phyloP scores from a whole-genome alignment of 768 basidiomycete genomes.

The Suillus placidus region DNA sequence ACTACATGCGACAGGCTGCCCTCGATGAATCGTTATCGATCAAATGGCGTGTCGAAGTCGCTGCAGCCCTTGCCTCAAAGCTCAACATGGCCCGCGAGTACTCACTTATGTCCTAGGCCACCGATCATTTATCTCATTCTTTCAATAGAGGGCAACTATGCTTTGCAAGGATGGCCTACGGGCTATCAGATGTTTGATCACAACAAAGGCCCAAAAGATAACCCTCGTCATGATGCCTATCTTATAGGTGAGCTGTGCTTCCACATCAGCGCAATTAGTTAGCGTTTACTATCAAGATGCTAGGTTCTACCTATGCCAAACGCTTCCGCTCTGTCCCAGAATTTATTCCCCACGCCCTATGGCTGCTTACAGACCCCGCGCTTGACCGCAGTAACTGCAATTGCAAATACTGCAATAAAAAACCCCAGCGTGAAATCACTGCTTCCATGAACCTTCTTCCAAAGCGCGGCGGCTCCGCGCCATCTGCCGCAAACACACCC shows the following conservation, averaged over 20 bases:
- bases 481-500: slow-evolving; percentile 28
- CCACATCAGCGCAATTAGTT: not conserved
- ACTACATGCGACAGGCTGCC: slow-evolving; percentile 63
- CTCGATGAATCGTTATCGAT: slow-evolving; percentile 53
- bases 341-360: slow-evolving; percentile 82
- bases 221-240: slow-evolving; percentile 76
- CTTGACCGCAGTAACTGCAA: slow-evolving; percentile 53
- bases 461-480: slow-evolving; percentile 32
- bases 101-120: not conserved
- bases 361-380: slow-evolving; percentile 64
- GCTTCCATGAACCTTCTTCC: slow-evolving; percentile 52
- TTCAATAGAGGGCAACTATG: slow-evolving; percentile 54
- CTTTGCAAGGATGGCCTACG: slow-evolving; percentile 64
- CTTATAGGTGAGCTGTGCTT: slow-evolving; percentile 57
- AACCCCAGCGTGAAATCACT: slow-evolving; percentile 71
- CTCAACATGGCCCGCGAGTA: slow-evolving; percentile 56
- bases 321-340: slow-evolving; percentile 84
- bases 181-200: slow-evolving; percentile 78
- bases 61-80: slow-evolving; percentile 42
- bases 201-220: slow-evolving; percentile 57
- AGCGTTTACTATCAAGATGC: not conserved
- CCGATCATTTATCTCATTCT: slow-evolving; percentile 9
- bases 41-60: slow-evolving; percentile 59
- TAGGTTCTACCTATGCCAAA: slow-evolving; percentile 45
- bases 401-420: slow-evolving; percentile 79